Evolutionary conservation across 768 basidiomycete genomes (phyloP), one percentile per base, ranked within the genome.

Genomic region (Boletus rufocinnamomeus): DNA sequence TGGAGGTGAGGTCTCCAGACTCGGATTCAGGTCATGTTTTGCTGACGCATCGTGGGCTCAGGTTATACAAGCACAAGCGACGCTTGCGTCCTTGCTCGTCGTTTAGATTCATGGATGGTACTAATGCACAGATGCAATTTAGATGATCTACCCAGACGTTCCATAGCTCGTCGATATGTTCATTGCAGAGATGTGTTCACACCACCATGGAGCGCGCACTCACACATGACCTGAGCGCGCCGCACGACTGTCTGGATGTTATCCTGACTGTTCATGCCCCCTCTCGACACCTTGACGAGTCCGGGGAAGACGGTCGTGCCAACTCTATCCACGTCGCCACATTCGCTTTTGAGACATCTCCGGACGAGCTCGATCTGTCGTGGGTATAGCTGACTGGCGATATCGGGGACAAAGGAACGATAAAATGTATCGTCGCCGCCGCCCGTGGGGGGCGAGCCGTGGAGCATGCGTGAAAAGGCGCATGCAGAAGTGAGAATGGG

Each of bases 231-330:
- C 73, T 93, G 93, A 17, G 93, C 91, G 53, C 92, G 77, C 59
- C 91, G 75, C 13, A 95, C 90, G 46, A 93, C 87, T 19, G 84
- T 87, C 79, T 89, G 89, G 46, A 80, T 67, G 55, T 77, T 82
- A 30, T 85, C 82, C 37, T 77, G 72, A 54, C 58, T 48, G 54
- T 71, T 9, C 66, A 50, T 0, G 74, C 63, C 1, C 74, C 79
- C 59, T 77, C 28, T 78, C 2, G 84, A 82, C 16, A 93, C 86
- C 73, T 94, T 95, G 53, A 93, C 93, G 30, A 94, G 78, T 3
- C 93, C 93, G 3, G 92, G 92, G 71, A 95, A 95, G 61, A 94
- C 84, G 0, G 91, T 91, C 5, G 90, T 85, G 13, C 93, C 93
- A 4, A 94, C 91, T 13, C 82, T 77, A 65, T 93, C 91, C 3